phyloP scores from a whole-genome alignment of 2,329 filamentous ascomycete species.

The Coniochaeta ligniaria region DNA sequence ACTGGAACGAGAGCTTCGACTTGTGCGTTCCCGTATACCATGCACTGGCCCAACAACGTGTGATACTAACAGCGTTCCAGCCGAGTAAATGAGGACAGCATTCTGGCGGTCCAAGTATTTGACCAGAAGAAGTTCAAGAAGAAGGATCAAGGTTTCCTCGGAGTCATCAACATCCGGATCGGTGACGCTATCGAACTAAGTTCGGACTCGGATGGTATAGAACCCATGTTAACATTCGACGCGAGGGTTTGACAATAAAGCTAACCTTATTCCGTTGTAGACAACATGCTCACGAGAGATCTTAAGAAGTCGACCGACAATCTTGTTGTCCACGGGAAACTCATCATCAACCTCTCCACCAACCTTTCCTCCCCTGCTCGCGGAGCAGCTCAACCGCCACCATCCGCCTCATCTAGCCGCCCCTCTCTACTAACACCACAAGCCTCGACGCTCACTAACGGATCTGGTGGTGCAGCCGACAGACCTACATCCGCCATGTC shows the following conservation, averaged over 20 bases:
- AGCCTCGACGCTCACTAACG: conserved; percentile 31
- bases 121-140: conserved; percentile 99
- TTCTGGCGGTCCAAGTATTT: conserved; percentile 95
- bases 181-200: conserved; percentile 90
- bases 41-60: conserved; percentile 4
- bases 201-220: conserved; percentile 78
- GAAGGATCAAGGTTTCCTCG: conserved; percentile 98
- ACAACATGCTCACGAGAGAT: conserved; percentile 98
- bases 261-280: conserved; percentile 41
- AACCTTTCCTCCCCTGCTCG: conserved; percentile 70
- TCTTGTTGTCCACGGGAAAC: conserved; percentile 92
- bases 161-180: conserved; percentile 94
- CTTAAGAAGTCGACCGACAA: conserved; percentile 98
- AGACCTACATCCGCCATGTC: conserved; percentile 48
- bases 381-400: conserved; percentile 15
- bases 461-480: conserved; percentile 33
- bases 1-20: conserved; percentile 99
- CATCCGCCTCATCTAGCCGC: conserved; percentile 33
- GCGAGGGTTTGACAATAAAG: not conserved
- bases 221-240: not conserved
- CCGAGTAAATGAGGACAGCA: conserved; percentile 87
- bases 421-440: conserved; percentile 36
- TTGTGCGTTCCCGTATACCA: conserved; percentile 56
- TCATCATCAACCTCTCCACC: conserved; percentile 93
- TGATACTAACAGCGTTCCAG: conserved; percentile 35